These are phyloP conservation scores for Penicillium canescens DNA, from an alignment of 495 filamentous ascomycete species.

Conservation along the genomic window DNA sequence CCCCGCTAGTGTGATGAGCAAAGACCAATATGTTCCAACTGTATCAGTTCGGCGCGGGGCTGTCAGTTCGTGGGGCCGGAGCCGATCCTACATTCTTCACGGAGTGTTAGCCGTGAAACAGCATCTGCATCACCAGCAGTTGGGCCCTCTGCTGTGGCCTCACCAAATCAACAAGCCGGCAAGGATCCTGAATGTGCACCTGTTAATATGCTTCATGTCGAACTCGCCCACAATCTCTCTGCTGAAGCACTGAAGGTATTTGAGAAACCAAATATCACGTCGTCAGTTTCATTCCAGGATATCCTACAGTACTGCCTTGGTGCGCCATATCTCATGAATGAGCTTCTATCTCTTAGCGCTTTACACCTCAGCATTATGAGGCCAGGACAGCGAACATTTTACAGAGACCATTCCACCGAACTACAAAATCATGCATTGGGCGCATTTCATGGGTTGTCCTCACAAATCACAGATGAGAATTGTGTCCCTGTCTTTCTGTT, in stretches of 20 bases:
- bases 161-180: constrained; percentile 3
- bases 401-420: constrained; percentile 11
- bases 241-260: constrained; percentile 6
- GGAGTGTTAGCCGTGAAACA: not conserved
- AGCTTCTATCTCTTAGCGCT: constrained; percentile 12
- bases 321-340: constrained; percentile 19
- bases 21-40: constrained; percentile 36
- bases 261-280: not conserved
- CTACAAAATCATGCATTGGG: constrained; percentile 13
- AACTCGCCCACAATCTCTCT: constrained; percentile 30
- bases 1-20: constrained; percentile 36
- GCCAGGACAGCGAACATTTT: constrained; percentile 1
- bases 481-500: not conserved
- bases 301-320: constrained; percentile 15
- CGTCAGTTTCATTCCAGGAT: constrained; percentile 5
- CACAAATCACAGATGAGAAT: constrained; percentile 1
- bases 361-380: constrained; percentile 15
- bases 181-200: constrained; percentile 10
- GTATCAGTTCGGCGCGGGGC: constrained; percentile 26
- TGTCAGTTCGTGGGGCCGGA: constrained; percentile 18
- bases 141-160: constrained; percentile 1
- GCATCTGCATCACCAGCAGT: constrained; percentile 7
- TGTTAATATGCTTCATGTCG: constrained; percentile 35
- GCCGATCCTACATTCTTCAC: not conserved
- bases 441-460: constrained; percentile 1